Base-by-base conservation (phyloP, 2,329 filamentous ascomycete genomes). In the Pseudogymnoascus sp. region DNA sequence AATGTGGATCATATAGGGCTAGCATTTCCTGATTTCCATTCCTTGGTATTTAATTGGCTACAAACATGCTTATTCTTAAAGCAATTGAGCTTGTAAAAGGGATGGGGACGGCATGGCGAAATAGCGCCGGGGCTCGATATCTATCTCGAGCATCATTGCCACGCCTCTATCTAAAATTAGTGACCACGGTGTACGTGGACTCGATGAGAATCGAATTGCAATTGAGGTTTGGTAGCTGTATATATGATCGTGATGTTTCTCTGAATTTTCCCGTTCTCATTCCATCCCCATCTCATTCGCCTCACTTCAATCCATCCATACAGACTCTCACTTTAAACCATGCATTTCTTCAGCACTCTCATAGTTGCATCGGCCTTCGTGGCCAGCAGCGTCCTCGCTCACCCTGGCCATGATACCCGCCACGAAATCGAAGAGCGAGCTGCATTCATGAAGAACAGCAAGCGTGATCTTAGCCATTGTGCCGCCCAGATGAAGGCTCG, bases 381-480 rank as follows among this genome's bases (percentile, higher is more conserved):
- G 10, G 61, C 62, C n/a, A 48, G 59, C 59, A 27, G 33, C 35
- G 44, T 64, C 21, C 13, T 74, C 51, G 74, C 76, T 25, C 76
- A 77, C 41, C 75, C 75, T 0, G 75, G 75, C 21, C 71, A 76
- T 59, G 72, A 77, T 62, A 63, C 72, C 35, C 67, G 66, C 29
- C 65, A 68, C 41, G 74, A 76, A 51, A 69, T 74, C 38, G 69
- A 67, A 39, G 68, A 74, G 65, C 74, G 75, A 41, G 67, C 67
- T 58, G 70, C 71, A 13, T 75, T 75, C 64, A 62, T 76, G 63
- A 67, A 70, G 58, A 67, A 65, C 44, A 70, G 70, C 65, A 74
- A 73, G 65, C 69, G 72, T 17, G 68, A 70, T 44, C 69, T 78
- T 21, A 71, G 69, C 25, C 74, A 76, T 64, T 78, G 76, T 51